Evolutionary conservation across 2,329 filamentous ascomycete species (phyloP).

Genomic region (Cordyceps militaris): DNA sequence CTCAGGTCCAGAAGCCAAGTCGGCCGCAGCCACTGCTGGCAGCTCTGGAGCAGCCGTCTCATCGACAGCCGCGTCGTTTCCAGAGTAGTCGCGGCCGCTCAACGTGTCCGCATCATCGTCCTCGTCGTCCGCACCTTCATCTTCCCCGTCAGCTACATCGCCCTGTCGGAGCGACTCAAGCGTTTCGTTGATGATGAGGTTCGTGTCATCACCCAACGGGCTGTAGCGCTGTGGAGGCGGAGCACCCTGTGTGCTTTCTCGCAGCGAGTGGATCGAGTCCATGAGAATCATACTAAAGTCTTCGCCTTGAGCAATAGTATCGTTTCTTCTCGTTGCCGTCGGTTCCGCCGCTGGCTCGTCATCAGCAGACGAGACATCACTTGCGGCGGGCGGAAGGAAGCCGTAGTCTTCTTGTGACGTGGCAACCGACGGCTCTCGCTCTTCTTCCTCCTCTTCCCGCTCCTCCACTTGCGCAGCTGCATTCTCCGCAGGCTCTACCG

Average conservation of each 20-base stretch:
- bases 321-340: conserved; percentile 21
- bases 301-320: conserved; percentile 43
- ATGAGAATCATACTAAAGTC: conserved; percentile 55
- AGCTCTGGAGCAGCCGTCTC: neutral
- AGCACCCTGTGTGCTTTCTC: conserved; percentile 31
- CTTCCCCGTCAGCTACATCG: conserved; percentile 15
- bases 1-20: neutral
- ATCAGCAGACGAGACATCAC: conserved; percentile 28
- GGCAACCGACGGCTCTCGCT: neutral
- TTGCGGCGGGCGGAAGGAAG: conserved; percentile 23
- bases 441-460: neutral
- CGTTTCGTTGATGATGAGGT: conserved; percentile 48
- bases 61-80: neutral
- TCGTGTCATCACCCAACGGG: conserved; percentile 50
- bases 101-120: conserved; percentile 13
- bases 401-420: conserved; percentile 21
- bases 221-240: conserved; percentile 27
- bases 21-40: neutral
- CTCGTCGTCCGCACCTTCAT: conserved; percentile 9
- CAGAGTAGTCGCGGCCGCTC: conserved; percentile 7
- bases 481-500: conserved; percentile 14
- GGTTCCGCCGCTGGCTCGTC: conserved; percentile 21
- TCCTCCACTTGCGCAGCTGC: neutral
- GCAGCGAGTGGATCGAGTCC: conserved; percentile 46
- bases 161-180: conserved; percentile 42